Evolutionary conservation across 2,329 filamentous ascomycete species (phyloP), one percentile per base, ranked within the genome.

Genomic region (Talaromyces albobiverticillius): DNA sequence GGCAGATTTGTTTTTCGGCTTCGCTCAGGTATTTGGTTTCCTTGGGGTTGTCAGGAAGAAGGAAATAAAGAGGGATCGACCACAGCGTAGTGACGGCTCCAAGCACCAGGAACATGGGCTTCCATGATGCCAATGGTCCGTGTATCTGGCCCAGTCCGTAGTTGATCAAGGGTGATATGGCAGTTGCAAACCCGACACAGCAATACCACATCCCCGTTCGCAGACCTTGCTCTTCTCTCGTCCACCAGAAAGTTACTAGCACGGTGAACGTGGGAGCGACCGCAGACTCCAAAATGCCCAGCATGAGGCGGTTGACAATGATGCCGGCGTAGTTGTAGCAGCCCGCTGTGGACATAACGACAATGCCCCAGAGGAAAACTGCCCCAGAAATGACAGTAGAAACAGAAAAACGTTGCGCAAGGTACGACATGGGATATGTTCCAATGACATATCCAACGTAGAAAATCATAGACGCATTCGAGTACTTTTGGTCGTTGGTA

Each of bases 221-320:
- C 22, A 78, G 71, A 0, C 77, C 77, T 51, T 79, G 77, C 2
- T 79, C 73, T 5, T 72, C 64, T 1, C 75, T 69, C 0, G 67
- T 68, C 60, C 79, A 80, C 76, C 77, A 81, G 69, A 78, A 77
- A 3, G 71, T 67, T 2, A 79, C 73, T 31, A 79, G 75, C 67
- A 80, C 72, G 72, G 79, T 79, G 50, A 79, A 79, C 11, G 74
- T 74, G 0, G 78, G 76, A 0, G 76, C 78, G 7, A 80, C 76
- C 0, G 74, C 71, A 0, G 76, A 74, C 60, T 80, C 78, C 16
- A 80, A 77, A 0, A 73, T 58, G 1, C 78, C 78, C 0, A 80
- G 64, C 2, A 80, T 62, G 52, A 79, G 76, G 0, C 77, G 71
- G 38, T 72, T 76, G 0, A 73, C 64, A 0, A 73, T 73, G 14